Evolutionary conservation across 805 yeast genomes (phyloP).

Genomic region (Ogataea trehalophila): DNA sequence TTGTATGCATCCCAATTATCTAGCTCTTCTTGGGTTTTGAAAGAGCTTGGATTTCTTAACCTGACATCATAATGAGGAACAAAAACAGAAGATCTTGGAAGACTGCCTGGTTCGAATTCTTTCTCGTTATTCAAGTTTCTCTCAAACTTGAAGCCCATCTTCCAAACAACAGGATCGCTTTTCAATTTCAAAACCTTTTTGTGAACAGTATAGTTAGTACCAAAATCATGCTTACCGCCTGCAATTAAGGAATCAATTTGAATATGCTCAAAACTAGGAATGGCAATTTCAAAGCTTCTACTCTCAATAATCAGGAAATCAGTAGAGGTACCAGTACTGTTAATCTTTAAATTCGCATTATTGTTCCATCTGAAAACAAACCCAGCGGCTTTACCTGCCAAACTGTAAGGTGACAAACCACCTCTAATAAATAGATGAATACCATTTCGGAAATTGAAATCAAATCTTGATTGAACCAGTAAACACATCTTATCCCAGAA

Average conservation of each 20-base stretch:
- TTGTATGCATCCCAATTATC: slow-evolving; percentile 70
- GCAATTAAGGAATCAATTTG: slow-evolving; percentile 22
- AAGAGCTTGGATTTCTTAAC: slow-evolving; percentile 50
- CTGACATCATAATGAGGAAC: slow-evolving; percentile 58
- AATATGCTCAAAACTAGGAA: slow-evolving; percentile 42
- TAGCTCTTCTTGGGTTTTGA: slow-evolving; percentile 32
- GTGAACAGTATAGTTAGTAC: slow-evolving; percentile 34
- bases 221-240: slow-evolving; percentile 17
- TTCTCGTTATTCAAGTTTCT: slow-evolving; percentile 40
- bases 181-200: slow-evolving; percentile 57
- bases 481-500: slow-evolving; percentile 68
- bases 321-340: slow-evolving; percentile 43
- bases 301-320: slow-evolving; percentile 53
- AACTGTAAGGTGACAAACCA: slow-evolving; percentile 51
- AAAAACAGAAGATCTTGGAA: slow-evolving; percentile 39
- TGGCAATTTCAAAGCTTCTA: slow-evolving; percentile 49
- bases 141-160: slow-evolving; percentile 69
- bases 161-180: slow-evolving; percentile 70
- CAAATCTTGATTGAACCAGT: slow-evolving; percentile 48
- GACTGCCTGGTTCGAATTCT: slow-evolving; percentile 30
- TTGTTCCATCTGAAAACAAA: slow-evolving; percentile 62
- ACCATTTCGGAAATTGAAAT: slow-evolving; percentile 43
- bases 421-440: slow-evolving; percentile 62
- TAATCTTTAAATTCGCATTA: slow-evolving; percentile 44
- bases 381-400: slow-evolving; percentile 57